These are phyloP conservation scores for Guyanaporus albipodus DNA, from an alignment of 768 basidiomycete species.

Conservation along the genomic window DNA sequence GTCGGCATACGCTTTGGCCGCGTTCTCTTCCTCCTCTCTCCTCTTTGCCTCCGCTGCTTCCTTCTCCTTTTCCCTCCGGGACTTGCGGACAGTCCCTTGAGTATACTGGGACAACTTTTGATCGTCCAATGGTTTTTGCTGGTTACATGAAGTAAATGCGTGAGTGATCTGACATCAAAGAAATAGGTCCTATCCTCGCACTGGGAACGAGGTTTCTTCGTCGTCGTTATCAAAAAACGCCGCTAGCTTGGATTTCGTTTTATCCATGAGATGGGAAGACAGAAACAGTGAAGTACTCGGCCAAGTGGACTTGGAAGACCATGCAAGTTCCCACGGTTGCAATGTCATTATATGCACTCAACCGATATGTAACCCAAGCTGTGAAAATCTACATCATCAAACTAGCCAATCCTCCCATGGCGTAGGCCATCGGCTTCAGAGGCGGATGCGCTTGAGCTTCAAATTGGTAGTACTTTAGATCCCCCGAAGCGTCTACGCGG, in stretches of 20 bases:
- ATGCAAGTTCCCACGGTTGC: slow-evolving; percentile 25
- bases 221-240: slow-evolving; percentile 85
- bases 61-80: slow-evolving; percentile 86
- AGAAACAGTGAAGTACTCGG: not conserved
- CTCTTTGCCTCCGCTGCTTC: slow-evolving; percentile 91
- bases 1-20: slow-evolving; percentile 77
- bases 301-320: not conserved
- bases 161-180: slow-evolving; percentile 50
- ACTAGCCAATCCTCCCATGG: slow-evolving; percentile 58
- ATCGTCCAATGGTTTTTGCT: slow-evolving; percentile 85
- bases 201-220: slow-evolving; percentile 83
- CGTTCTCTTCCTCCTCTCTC: slow-evolving; percentile 75
- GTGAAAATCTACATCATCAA: slow-evolving; percentile 57
- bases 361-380: too few species aligned
- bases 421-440: slow-evolving; percentile 91
- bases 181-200: slow-evolving; percentile 81
- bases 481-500: slow-evolving; percentile 75
- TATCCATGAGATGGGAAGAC: slow-evolving; percentile 26
- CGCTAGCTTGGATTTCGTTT: slow-evolving; percentile 50
- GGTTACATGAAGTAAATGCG: slow-evolving; percentile 47
- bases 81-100: slow-evolving; percentile 84
- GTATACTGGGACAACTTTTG: slow-evolving; percentile 83
- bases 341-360: not conserved
- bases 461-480: slow-evolving; percentile 73
- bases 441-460: slow-evolving; percentile 86